phyloP scores from a whole-genome alignment of 257 asterid genomes.

The Jacaranda copaia region DNA sequence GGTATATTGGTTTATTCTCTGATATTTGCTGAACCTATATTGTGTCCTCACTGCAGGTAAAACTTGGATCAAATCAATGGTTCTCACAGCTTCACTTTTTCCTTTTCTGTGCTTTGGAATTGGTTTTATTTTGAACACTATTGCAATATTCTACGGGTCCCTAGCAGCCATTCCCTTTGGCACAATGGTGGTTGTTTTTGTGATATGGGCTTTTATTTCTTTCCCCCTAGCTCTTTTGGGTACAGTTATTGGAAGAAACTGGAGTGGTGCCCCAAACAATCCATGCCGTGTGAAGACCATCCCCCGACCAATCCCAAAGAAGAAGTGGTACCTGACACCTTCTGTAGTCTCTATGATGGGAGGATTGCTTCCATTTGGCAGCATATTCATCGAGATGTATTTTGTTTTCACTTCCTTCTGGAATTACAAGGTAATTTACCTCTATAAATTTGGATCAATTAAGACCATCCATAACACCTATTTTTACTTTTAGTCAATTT shows the following conservation, averaged over 20 bases:
- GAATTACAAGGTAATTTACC: slow-evolving; percentile 68
- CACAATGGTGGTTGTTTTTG: slow-evolving; percentile 66
- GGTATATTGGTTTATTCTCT: no score
- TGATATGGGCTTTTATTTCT: slow-evolving; percentile 72
- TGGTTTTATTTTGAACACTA: slow-evolving; percentile 63
- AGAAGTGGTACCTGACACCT: slow-evolving; percentile 71
- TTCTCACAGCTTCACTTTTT: slow-evolving; percentile 68
- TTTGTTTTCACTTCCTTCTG: slow-evolving; percentile 78
- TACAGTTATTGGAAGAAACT: slow-evolving; percentile 68
- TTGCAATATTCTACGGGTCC: slow-evolving; percentile 73
- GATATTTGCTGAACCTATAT: no score
- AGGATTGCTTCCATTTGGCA: slow-evolving; percentile 73
- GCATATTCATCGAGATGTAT: slow-evolving; percentile 77
- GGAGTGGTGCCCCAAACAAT: slow-evolving; percentile 76
- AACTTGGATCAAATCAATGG: slow-evolving; percentile 68
- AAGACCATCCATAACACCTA: no score
- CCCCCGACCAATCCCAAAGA: slow-evolving; percentile 92
- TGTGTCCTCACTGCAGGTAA: slow-evolving; percentile 47
- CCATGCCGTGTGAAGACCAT: slow-evolving; percentile 79
- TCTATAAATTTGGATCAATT: no score
- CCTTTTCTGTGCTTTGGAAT: slow-evolving; percentile 75
- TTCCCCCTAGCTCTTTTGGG: slow-evolving; percentile 70
- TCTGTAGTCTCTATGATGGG: slow-evolving; percentile 73
- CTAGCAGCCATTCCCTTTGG: slow-evolving; percentile 79
- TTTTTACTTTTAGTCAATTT: background rate